Evolutionary conservation across 192 early-diverging fungal species (phyloP), one percentile per base, ranked within the genome.

Genomic region (Mortierella claussenii): DNA sequence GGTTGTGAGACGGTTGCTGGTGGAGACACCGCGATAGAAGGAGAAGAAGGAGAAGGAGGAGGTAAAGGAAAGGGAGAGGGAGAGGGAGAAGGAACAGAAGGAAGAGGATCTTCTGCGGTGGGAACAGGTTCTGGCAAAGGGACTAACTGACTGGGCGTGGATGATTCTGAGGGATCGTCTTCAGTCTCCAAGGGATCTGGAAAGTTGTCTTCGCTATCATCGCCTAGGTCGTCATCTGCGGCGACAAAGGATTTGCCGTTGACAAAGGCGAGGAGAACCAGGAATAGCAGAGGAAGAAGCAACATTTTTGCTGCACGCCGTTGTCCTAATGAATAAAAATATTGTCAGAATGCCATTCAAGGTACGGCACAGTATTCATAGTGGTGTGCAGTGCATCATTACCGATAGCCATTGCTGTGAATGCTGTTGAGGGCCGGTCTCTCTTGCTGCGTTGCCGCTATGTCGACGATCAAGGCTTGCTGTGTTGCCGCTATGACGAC

Each of bases 261-360:
- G 1, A 60, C 9, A 21, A 69, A 13, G 3, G 57, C 53, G 26
- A 69, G 40, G 23, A 59, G 40, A 3, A 69, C 17, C 17, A 60
- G 32, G 21, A 66, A 56, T 2, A 66, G 23, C 6, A 69, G 46
- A 24, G 47, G 55, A 4, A 68, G 65, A 4, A 58, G 15, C 31
- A 58, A 10, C 3, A 42, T 30, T 36, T 58, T 50, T 49, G 46
- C 30, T 28, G 15, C 27, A 0, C 48, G 54, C 46, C 37, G 27
- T 49, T 34, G 48, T 31, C 65, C 65, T 58, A n/a, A n/a, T n/a
- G n/a, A n/a, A n/a, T n/a, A n/a, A n/a, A n/a, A n/a, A n/a, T n/a
- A n/a, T n/a, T n/a, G n/a, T n/a, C n/a, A n/a, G n/a, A n/a, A n/a
- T n/a, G n/a, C n/a, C n/a, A n/a, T n/a, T n/a, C n/a, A n/a, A n/a